Conservation (phyloP, 2,329 filamentous ascomycete genomes). For the Colletotrichum sp. region DNA sequence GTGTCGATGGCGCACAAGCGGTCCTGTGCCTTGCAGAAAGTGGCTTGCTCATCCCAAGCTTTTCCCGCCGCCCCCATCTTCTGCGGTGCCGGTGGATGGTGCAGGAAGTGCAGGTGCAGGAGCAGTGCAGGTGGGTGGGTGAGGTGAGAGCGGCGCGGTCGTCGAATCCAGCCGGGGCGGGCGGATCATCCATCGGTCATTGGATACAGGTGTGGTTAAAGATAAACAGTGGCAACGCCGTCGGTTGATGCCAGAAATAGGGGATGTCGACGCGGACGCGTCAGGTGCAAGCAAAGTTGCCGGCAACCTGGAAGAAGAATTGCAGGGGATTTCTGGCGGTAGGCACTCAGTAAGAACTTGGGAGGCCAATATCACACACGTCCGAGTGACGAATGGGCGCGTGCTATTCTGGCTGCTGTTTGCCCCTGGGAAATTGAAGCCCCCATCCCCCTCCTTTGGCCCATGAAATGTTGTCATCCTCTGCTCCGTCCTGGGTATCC, state of each 20-base stretch:
- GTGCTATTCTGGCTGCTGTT: background rate
- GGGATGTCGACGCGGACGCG: background rate
- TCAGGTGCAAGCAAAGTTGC: background rate
- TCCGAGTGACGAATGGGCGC: background rate
- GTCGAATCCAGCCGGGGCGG: background rate
- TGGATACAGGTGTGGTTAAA: background rate
- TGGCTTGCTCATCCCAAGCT: background rate
- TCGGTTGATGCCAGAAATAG: background rate
- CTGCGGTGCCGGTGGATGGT: background rate
- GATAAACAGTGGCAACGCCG: background rate
- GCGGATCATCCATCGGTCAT: background rate
- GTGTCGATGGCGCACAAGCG: background rate
- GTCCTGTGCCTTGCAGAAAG: conserved; percentile 3
- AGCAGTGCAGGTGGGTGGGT: background rate
- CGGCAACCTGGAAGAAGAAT: background rate
- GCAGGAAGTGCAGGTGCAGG: background rate
- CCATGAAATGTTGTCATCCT: background rate
- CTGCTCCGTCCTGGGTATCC: background rate
- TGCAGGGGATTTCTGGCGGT: background rate
- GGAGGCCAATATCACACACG: background rate
- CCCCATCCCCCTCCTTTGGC: background rate
- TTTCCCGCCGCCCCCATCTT: background rate
- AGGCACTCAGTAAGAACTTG: background rate
- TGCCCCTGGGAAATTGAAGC: background rate
- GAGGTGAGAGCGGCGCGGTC: background rate